Percentiles rank a stretch among this genome's conserved stretches.
These are phyloP conservation scores for Lactifluus piperatus DNA, from an alignment of 768 basidiomycete genomes.

Conservation along the genomic window DNA sequence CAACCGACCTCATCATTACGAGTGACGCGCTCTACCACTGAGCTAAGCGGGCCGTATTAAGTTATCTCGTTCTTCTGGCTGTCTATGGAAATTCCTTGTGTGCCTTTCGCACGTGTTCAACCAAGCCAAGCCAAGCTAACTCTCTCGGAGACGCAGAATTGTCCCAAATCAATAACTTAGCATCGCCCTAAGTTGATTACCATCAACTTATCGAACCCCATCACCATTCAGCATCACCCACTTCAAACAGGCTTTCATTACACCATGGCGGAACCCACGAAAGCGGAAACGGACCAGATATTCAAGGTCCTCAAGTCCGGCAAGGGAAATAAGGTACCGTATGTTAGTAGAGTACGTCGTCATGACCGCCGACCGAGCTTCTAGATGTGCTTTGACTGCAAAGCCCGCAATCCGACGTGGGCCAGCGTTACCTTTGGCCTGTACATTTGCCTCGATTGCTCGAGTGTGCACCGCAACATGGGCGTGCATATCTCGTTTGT, in stretches of 20 bases:
- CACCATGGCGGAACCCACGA: constrained; percentile 66
- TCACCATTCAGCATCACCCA: neutral
- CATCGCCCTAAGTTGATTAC: too few relatives aligned
- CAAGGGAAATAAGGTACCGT: constrained; percentile 79
- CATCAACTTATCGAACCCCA: neutral
- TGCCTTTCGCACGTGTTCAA: neutral
- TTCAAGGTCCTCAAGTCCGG: constrained; percentile 77
- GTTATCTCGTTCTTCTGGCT: fast-evolving
- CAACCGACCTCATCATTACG: constrained; percentile 22
- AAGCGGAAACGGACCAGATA: constrained; percentile 78
- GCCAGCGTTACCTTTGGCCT: constrained; percentile 93
- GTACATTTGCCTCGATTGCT: constrained; percentile 97
- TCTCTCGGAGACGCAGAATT: too few relatives aligned
- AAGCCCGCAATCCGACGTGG: constrained; percentile 96
- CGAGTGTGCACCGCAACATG: constrained; percentile 89
- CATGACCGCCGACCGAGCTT: neutral
- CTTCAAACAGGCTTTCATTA: neutral
- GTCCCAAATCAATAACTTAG: neutral
- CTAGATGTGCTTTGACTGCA: constrained; percentile 90
- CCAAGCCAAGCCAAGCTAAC: too few relatives aligned
- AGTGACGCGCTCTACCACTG: constrained; percentile 28
- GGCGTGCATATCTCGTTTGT: constrained; percentile 98
- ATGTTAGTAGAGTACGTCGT: neutral
- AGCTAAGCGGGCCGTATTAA: constrained; percentile 22
- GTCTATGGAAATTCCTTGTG: neutral